Evolutionary conservation across 2,329 filamentous ascomycete species (phyloP), one percentile per base, ranked within the genome.

Genomic region (Leptosphaerulina australis): DNA sequence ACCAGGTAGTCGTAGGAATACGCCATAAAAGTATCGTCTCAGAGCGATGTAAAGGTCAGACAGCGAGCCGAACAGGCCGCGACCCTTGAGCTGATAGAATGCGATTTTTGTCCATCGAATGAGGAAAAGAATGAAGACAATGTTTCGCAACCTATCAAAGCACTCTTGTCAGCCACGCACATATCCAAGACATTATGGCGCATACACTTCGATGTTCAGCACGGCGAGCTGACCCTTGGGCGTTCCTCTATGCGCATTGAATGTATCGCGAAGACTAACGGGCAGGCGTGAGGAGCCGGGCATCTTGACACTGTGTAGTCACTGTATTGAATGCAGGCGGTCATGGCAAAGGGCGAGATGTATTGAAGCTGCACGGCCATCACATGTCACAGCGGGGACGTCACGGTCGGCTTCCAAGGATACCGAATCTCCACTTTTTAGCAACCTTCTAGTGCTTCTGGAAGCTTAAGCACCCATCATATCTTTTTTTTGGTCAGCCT

Each of bases 81-180:
- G 91, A 61, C 94, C 94, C 67, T 89, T 90, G 61, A 97, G 81
- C 69, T 94, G 90, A 77, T 91, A 88, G 71, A 90, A 88, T 21
- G 84, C 82, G 67, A 88, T 89, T 59, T 91, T 89, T 24, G 88
- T 83, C 80, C 91, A 88, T 69, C 92, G 88, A 37, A 96, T 78
- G 53, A 97, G 72, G 76, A 97, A 97, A 63, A 96, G 83, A 68
- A 92, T 81, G 74, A 97, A 96, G 64, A 97, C 79, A 52, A 97
- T 79, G 71, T 97, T 96, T 45, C 90, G 89, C 55, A 96, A 68
- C 53, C 90, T 93, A 44, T 55, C 30, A 22, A n/a, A 17, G 10
- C 28, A 3, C 18, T 12, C 5, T 4, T 30, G 14, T 44, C 38
- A 50, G 39, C 17, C 14, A 17, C 18, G 35, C 29, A 10, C 14